Evolutionary conservation across 1,284 basidiomycete species (phyloP), one percentile per base, ranked within the genome.

Genomic region (Pisolithus thermaeus): DNA sequence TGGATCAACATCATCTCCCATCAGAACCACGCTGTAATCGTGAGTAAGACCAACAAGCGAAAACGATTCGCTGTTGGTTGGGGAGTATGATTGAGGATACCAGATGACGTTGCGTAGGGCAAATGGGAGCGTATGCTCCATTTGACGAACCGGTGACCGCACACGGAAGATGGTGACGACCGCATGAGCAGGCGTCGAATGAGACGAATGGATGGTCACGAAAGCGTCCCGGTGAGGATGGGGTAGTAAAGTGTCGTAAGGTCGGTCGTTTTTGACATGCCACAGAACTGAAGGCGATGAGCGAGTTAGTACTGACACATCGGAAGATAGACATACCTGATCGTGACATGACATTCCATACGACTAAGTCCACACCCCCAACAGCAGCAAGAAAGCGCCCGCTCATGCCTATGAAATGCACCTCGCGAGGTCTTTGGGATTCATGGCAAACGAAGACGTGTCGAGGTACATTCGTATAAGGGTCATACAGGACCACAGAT

Each of bases 331-430:
- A 69, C 79, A 61, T 64, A 90, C 90, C 81, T 61, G 77, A 76
- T 54, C 83, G 84, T 28, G 75, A 73, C 47, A 96, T 66, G 35
- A 96, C 66, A 67, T 97, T 90, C 92, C 93, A 97, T 41, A 92
- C 68, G 25, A 83, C 73, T 4, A 92, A 60, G 36, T 84, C 80
- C 39, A 71, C 66, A 3, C 65, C 61, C 12, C 79, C 79, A 1
- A 73, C 72, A 28, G 81, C 73, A 12, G 78, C 80, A 27, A 92
- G 67, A 63, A 82, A 83, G 40, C 83, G 80, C 30, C 86, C 83
- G 47, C 73, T 72, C 35, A 61, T 63, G 0, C 87, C 87, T n/a
- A 89, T 69, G 59, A 92, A 92, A 62, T 78, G 71, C 36, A 72
- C 72, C n/a, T 73, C 72, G 32, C 60, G 65, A 28, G 75, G 69